Evolutionary conservation across 441 rosid species (phyloP), one percentile per base, ranked within the genome.

Genomic region (Bocquillonia castaneifolia): DNA sequence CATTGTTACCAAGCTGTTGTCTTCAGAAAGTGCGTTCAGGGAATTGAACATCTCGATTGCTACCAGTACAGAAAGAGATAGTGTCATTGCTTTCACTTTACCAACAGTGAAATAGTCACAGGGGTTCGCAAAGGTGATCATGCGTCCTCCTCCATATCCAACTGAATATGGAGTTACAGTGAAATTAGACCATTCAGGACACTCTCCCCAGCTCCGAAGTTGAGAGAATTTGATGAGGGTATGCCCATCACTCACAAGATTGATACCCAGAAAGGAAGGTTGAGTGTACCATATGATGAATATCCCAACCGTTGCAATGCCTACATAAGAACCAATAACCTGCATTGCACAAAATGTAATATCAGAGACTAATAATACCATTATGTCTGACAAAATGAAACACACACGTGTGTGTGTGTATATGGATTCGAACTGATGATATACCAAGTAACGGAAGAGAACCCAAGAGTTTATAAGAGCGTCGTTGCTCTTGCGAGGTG

Each of bases 21-120:
- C 88, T 80, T 92, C 96, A 10, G 98, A 92, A 68, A 92, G 85
- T 0, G 95, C 95, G 23, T 92, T 92, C 75, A 92, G 68, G 32
- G 96, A 88, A 79, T 92, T 92, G 76, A 92, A 87, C 98, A 92
- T 86, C 79, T 92, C 98, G 23, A 90, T 92, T 0, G 93, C 91
- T 73, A 92, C 98, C 73, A 92, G 78, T 28, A 88, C 98, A 12
- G 98, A 90, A 5, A 92, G 90, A 0, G 98, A 90, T 28, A 92
- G 75, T 17, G 98, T 90, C 93, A 86, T 83, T 14, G 96, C 88
- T 77, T 92, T 92, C 72, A 92, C 91, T 79, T 87, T 88, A 36
- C 98, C 98, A 0, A 55, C 28, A 12, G 88, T 82, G 82, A 92
- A 92, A 76, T 90, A 92, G 57, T 92, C 98, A 18, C 98, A 90